phyloP scores from a whole-genome alignment of 177 flowering plant species.

The Vitis hybrid region DNA sequence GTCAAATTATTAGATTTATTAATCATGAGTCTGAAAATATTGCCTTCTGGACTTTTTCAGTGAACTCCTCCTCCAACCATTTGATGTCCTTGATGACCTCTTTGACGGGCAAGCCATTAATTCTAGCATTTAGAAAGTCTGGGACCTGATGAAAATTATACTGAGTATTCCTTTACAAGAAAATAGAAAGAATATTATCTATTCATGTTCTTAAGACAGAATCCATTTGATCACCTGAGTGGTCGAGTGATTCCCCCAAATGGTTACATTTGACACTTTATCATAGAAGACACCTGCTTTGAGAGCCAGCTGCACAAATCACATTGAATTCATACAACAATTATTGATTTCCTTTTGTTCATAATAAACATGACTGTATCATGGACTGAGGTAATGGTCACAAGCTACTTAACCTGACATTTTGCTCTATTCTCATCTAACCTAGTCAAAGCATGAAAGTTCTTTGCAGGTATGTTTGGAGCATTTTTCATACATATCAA shows the following conservation, averaged over 20 bases:
- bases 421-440: slow-evolving; percentile 98
- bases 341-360: neutral
- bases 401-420: slow-evolving; percentile 68
- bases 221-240: slow-evolving; percentile 69
- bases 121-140: slow-evolving; percentile 90
- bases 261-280: slow-evolving; percentile 87
- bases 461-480: slow-evolving; percentile 90
- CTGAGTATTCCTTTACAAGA: neutral
- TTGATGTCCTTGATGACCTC: slow-evolving; percentile 81
- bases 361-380: neutral
- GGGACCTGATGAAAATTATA: slow-evolving; percentile 69
- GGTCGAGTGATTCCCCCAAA: slow-evolving; percentile 99
- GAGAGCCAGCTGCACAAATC: slow-evolving; percentile 75
- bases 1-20: neutral
- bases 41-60: slow-evolving; percentile 86
- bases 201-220: neutral
- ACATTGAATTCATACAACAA: neutral
- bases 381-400: neutral
- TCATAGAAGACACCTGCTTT: slow-evolving; percentile 98
- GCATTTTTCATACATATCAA: slow-evolving; percentile 97
- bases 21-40: neutral
- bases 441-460: slow-evolving; percentile 94
- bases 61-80: slow-evolving; percentile 94
- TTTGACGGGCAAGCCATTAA: slow-evolving; percentile 74
- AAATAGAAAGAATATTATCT: neutral